These are phyloP conservation scores for Pterulicium gracile DNA, from an alignment of 1,284 basidiomycete genomes.

Conservation along the genomic window DNA sequence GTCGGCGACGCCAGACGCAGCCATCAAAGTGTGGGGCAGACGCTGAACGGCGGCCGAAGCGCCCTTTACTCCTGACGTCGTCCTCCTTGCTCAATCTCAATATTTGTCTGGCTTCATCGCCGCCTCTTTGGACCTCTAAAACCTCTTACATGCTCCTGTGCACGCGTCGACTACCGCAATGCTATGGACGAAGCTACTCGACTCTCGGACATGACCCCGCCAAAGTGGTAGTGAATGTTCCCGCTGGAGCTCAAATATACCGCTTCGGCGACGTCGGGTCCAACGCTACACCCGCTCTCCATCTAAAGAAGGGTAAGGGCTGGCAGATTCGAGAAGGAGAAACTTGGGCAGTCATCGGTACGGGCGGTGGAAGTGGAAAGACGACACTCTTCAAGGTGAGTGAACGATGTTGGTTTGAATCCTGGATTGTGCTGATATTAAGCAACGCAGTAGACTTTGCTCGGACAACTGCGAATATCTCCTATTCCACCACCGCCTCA, in stretches of 20 bases:
- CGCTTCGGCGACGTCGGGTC: constrained; percentile 37
- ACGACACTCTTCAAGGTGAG: constrained; percentile 49
- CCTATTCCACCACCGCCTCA: constrained; percentile 47
- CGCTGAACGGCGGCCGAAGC: no score
- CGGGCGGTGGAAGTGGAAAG: constrained; percentile 37
- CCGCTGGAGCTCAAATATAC: constrained; percentile 29
- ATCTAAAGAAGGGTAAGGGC: constrained; percentile 25
- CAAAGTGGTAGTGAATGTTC: not conserved
- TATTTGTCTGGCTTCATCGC: no score
- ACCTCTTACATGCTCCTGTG: no score
- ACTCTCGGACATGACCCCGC: no score
- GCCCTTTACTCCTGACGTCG: no score
- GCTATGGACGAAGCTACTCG: no score
- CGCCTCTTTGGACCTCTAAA: no score
- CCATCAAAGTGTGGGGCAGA: no score
- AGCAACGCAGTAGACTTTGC: constrained; percentile 39
- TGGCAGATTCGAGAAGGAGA: constrained; percentile 55
- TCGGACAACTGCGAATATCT: constrained; percentile 56
- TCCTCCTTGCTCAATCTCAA: no score
- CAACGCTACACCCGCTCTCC: constrained; percentile 35
- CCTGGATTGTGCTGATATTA: no score
- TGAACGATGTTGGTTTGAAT: constrained; percentile 2
- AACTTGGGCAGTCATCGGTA: constrained; percentile 65
- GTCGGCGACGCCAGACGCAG: no score
- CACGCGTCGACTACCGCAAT: no score